phyloP scores from a whole-genome alignment of 2,329 filamentous ascomycete species.

The Fonsecaea pedrosoi region DNA sequence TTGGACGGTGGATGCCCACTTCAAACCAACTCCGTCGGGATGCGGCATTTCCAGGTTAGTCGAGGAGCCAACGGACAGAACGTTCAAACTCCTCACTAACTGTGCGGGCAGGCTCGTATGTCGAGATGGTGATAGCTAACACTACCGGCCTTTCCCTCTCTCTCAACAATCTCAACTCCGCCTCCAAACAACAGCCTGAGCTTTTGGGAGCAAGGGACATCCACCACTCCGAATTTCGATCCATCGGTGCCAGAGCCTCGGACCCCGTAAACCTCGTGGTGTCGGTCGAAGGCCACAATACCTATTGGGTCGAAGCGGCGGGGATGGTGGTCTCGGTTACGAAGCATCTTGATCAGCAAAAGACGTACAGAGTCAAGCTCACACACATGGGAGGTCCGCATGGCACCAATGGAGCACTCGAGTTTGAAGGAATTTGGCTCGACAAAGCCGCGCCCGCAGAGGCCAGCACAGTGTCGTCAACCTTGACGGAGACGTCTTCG shows the following conservation, averaged over 20 bases:
- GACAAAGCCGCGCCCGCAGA: constrained; percentile 26
- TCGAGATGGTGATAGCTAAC: constrained; percentile 32
- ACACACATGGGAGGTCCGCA: constrained; percentile 25
- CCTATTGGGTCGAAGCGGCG: constrained; percentile 14
- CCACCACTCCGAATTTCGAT: constrained; percentile 13
- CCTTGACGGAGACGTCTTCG: not conserved
- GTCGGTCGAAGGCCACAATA: constrained; percentile 15
- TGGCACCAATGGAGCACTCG: constrained; percentile 36
- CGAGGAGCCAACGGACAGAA: not conserved
- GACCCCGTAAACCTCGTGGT: constrained; percentile 24
- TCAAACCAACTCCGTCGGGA: constrained; percentile 24
- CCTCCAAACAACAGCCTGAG: not conserved
- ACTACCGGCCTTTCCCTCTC: constrained; percentile 26
- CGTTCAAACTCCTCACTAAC: constrained; percentile 7
- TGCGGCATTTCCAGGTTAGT: constrained; percentile 30
- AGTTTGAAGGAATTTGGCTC: constrained; percentile 44
- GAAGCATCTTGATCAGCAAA: constrained; percentile 33
- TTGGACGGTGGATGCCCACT: constrained; percentile 30
- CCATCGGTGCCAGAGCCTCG: not conserved
- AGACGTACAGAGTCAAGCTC: constrained; percentile 39
- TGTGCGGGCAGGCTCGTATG: constrained; percentile 23
- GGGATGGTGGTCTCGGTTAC: constrained; percentile 35
- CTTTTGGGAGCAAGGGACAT: not conserved
- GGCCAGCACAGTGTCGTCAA: not conserved
- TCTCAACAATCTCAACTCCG: constrained; percentile 22